A percentile compares a stretch with the other conserved stretches of the same genome.
Evolutionary conservation across 352 stramenopile species (phyloP).

Genomic region (Globisporangium emineosum): DNA sequence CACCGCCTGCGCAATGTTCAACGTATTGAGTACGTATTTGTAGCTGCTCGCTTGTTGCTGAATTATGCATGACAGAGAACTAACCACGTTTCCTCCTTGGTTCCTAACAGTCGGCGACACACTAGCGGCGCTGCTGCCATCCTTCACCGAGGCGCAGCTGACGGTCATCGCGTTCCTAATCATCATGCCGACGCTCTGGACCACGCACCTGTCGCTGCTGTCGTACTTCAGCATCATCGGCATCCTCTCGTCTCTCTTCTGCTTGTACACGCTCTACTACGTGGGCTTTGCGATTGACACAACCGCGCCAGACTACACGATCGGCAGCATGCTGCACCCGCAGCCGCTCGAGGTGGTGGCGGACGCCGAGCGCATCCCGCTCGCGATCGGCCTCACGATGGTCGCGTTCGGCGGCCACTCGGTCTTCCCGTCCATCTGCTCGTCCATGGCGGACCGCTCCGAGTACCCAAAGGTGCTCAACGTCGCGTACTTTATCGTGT

Average conservation of each 20-base stretch:
- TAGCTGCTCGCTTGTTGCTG: neutral
- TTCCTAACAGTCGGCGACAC: slow-evolving; percentile 62
- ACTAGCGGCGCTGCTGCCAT: slow-evolving; percentile 65
- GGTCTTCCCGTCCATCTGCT: slow-evolving; percentile 89
- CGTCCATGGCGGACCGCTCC: slow-evolving; percentile 61
- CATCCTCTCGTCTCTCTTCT: slow-evolving; percentile 82
- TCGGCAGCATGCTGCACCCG: slow-evolving; percentile 58
- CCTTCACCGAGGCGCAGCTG: slow-evolving; percentile 51
- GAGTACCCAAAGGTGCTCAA: slow-evolving; percentile 71
- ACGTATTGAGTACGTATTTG: slow-evolving; percentile 62
- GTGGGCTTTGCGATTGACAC: slow-evolving; percentile 63
- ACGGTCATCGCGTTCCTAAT: slow-evolving; percentile 67
- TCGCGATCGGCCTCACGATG: slow-evolving; percentile 84
- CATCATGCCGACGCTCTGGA: slow-evolving; percentile 82
- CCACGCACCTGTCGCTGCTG: slow-evolving; percentile 74
- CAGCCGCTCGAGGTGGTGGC: slow-evolving; percentile 63
- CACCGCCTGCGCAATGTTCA: slow-evolving; percentile 75
- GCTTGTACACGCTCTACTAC: slow-evolving; percentile 73
- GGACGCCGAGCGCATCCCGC: slow-evolving; percentile 60
- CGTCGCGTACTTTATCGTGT: slow-evolving; percentile 71
- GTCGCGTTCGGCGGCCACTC: slow-evolving; percentile 86
- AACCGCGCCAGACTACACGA: slow-evolving; percentile 28
- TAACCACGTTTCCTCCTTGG: neutral
- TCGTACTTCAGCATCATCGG: slow-evolving; percentile 85
- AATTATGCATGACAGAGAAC: neutral